Conservation (phyloP, 73 alveolate genomes). For the Tetrahymena elliotti region DNA sequence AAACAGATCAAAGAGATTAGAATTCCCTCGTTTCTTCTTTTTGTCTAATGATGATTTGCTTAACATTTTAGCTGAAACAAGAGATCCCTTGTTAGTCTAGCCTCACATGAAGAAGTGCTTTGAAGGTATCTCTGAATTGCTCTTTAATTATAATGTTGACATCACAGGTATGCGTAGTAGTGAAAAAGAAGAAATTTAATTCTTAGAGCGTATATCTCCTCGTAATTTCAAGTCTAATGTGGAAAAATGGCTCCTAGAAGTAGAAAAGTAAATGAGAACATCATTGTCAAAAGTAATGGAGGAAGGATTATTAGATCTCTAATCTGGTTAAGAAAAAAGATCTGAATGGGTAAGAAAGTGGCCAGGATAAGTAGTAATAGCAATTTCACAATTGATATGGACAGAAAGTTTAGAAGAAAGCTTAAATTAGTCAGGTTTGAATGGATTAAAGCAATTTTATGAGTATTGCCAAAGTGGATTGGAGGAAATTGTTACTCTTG, state of each 20-base stretch:
- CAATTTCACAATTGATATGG: slow-evolving; percentile 54
- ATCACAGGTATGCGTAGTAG: slow-evolving; percentile 94
- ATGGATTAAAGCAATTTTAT: slow-evolving; percentile 54
- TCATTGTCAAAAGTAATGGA: slow-evolving; percentile 67
- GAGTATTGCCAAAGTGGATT: slow-evolving; percentile 38
- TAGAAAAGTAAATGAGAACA: slow-evolving; percentile 77
- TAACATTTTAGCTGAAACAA: slow-evolving; percentile 86
- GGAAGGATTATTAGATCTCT: slow-evolving; percentile 70
- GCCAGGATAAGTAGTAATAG: slow-evolving; percentile 44
- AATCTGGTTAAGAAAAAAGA: slow-evolving; percentile 63
- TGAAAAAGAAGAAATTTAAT: slow-evolving; percentile 94
- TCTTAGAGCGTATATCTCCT: slow-evolving; percentile 81
- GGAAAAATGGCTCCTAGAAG: slow-evolving; percentile 80
- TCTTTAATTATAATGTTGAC: slow-evolving; percentile 89
- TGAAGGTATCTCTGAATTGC: slow-evolving; percentile 84
- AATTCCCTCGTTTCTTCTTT: slow-evolving; percentile 97
- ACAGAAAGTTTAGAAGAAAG: slow-evolving; percentile 64
- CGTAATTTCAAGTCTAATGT: slow-evolving; percentile 82
- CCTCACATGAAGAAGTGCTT: slow-evolving; percentile 98
- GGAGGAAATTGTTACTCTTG: slow-evolving; percentile 87
- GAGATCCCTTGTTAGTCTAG: slow-evolving; percentile 95
- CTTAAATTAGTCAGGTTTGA: slow-evolving; percentile 49
- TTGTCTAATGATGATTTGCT: slow-evolving; percentile 62
- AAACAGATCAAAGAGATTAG: slow-evolving; percentile 86
- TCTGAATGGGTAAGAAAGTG: slow-evolving; percentile 65